Base-by-base conservation (phyloP, 2,329 filamentous ascomycete genomes). In the Xylariaceae sp. region DNA sequence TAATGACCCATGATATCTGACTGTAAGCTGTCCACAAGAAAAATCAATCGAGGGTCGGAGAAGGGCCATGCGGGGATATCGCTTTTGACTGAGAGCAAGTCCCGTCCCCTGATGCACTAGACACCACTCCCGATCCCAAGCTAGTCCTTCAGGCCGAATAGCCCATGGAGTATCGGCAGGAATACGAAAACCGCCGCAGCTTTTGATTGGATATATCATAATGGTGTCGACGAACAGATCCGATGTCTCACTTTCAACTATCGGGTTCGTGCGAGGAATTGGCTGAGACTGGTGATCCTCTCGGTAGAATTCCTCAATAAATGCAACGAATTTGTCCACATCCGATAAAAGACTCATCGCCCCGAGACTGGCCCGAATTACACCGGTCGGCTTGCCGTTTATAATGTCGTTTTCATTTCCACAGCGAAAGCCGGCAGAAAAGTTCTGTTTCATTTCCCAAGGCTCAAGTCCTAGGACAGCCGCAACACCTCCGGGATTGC, bases 121-220 rank as follows among this genome's bases (percentile, higher is more conserved):
- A 74, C 93, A 97, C 93, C 94, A 99, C 76, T 97, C 93, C 62
- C 94, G 83, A 72, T 99, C 94, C 92, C 93, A 97, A 7, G 87
- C 88, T 2, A 99, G 78, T 0, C 94, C 94, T 75, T 97, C 92
- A 6, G 82, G 79, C 57, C 83, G 84, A 17, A 97, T 81, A 67
- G 89, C 85, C 94, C 94, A 99, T 11, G 79, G 70, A 6, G 76
- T 76, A 1, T 78, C 81, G 0, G 75, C 62, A 1, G 91, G 88
- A 35, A 97, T 79, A 42, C 78, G 77, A 72, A 88, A 96, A 0
- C 89, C 89, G 13, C 86, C 89, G 68, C 94, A 97, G 71, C 92
- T 96, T 74, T 99, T 99, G 70, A 99, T 92, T 0, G 94, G 94
- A 69, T 92, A 99, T 0, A 97, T 83, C 1, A 80, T 85, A 13